These are phyloP conservation scores for Fraxinus sp. DNA, from an alignment of 305 asterid genomes.

Conservation along the genomic window DNA sequence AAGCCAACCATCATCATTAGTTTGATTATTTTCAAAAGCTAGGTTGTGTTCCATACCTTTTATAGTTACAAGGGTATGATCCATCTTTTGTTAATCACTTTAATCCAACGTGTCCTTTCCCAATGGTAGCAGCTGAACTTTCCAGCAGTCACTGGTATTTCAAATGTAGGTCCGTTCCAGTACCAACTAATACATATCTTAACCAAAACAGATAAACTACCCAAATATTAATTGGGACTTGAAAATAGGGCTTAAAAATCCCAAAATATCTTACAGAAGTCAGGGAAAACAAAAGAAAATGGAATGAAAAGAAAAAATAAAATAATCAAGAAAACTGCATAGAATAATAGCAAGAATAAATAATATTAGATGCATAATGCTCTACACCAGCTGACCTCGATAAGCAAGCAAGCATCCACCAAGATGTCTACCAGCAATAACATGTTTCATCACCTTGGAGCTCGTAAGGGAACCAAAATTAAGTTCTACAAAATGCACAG, in stretches of 20 bases:
- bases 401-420: slow-evolving; percentile 14
- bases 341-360: background rate
- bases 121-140: background rate
- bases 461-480: slow-evolving; percentile 1
- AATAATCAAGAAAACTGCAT: background rate
- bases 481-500: slow-evolving; percentile 3
- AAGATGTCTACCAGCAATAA: slow-evolving; percentile 15
- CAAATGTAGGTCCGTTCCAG: too few species aligned
- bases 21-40: background rate
- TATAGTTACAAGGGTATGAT: background rate
- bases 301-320: background rate
- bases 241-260: background rate
- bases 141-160: background rate
- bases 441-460: background rate
- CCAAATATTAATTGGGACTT: background rate
- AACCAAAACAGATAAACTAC: background rate
- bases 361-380: background rate
- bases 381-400: background rate
- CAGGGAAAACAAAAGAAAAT: background rate
- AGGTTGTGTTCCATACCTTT: background rate
- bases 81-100: background rate
- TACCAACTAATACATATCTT: background rate
- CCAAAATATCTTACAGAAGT: background rate
- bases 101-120: background rate
- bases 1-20: background rate